Evolutionary conservation across 2,329 filamentous ascomycete genomes (phyloP).

Genomic region (Didymella sp.): DNA sequence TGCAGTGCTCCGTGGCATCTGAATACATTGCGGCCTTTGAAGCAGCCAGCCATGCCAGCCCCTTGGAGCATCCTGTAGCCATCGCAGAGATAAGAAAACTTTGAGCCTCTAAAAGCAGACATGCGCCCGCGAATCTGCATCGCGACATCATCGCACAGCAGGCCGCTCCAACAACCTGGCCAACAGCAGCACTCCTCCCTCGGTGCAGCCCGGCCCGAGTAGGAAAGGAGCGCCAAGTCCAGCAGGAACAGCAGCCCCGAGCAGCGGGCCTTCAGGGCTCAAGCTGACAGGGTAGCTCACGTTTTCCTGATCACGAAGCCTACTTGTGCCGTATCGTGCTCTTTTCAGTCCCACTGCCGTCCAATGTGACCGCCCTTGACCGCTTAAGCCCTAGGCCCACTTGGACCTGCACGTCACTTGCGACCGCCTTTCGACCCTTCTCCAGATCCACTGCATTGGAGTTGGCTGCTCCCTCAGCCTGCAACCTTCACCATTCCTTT

Average conservation of each 20-base stretch:
- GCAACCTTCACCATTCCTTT: constrained; percentile 80
- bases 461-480: constrained; percentile 65
- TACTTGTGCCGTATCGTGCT: constrained; percentile 27
- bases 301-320: constrained; percentile 36
- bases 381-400: constrained; percentile 35
- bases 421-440: constrained; percentile 31
- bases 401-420: constrained; percentile 39
- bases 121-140: constrained; percentile 11
- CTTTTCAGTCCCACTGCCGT: constrained; percentile 32
- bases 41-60: background rate
- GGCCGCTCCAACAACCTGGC: constrained; percentile 7
- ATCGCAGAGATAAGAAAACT: constrained; percentile 3
- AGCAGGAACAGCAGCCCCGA: constrained; percentile 14
- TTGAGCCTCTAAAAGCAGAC: constrained; percentile 1
- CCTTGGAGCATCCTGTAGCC: background rate
- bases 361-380: constrained; percentile 48
- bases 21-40: background rate
- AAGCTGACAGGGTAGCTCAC: constrained; percentile 25
- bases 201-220: constrained; percentile 14
- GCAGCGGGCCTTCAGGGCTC: constrained; percentile 9
- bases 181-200: constrained; percentile 10
- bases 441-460: constrained; percentile 37
- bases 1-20: background rate
- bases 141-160: constrained; percentile 16
- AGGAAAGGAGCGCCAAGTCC: constrained; percentile 11